Conservation (phyloP, 1,284 basidiomycete genomes). For the Ceratobasidium sp. region DNA sequence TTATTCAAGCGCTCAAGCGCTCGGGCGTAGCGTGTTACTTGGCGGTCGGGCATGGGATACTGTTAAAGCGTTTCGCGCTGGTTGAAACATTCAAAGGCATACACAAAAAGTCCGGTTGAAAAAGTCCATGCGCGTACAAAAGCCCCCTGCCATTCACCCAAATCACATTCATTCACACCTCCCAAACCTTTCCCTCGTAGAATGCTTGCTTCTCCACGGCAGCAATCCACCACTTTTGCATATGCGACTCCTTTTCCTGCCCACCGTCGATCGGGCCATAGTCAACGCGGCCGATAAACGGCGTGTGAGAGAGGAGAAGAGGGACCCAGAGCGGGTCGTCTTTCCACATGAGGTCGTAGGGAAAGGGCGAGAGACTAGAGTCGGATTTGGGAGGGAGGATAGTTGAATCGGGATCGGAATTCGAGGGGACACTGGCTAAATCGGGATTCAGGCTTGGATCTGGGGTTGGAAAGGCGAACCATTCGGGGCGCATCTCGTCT, state of each 20-base stretch:
- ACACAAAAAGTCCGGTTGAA: too few relatives aligned
- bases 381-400: neutral
- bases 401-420: constrained; percentile 4
- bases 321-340: constrained; percentile 71
- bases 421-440: neutral
- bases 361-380: constrained; percentile 56
- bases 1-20: too few relatives aligned
- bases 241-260: constrained; percentile 32
- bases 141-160: neutral
- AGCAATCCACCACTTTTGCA: constrained; percentile 46
- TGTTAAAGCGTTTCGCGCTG: too few relatives aligned
- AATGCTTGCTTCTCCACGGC: constrained; percentile 8
- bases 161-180: neutral
- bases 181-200: constrained; percentile 1
- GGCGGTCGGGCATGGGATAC: too few relatives aligned
- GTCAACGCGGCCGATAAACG: constrained; percentile 69
- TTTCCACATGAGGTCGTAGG: constrained; percentile 72
- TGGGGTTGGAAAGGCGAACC: constrained; percentile 61
- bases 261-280: constrained; percentile 54
- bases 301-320: constrained; percentile 60
- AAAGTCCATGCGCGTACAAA: too few relatives aligned
- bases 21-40: too few relatives aligned
- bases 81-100: too few relatives aligned
- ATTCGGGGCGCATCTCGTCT: constrained; percentile 76
- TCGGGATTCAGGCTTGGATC: constrained; percentile 3